Evolutionary conservation across 2,329 filamentous ascomycete genomes (phyloP).

Genomic region (Sclerotinia glacialis): DNA sequence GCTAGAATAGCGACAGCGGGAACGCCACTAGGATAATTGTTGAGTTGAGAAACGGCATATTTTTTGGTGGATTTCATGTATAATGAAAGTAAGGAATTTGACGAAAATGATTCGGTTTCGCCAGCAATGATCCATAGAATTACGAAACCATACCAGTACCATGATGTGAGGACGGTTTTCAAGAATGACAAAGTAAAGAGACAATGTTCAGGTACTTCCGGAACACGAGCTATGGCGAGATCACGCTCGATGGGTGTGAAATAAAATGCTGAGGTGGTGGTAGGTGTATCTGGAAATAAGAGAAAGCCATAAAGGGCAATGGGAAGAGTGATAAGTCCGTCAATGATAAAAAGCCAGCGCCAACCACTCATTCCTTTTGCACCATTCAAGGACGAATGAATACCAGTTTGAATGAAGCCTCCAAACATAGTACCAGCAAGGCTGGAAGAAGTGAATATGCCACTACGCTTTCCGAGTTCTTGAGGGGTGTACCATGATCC

Average conservation of each 20-base stretch:
- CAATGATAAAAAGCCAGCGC: slow-evolving; percentile 54
- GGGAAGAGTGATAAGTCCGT: slow-evolving; percentile 55
- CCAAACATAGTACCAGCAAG: slow-evolving; percentile 60
- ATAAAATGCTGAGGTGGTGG: slow-evolving; percentile 45
- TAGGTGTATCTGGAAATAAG: slow-evolving; percentile 46
- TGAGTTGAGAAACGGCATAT: slow-evolving; percentile 50
- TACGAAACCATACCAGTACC: slow-evolving; percentile 66
- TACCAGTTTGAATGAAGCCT: slow-evolving; percentile 56
- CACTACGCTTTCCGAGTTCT: slow-evolving; percentile 61
- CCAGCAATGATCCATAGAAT: slow-evolving; percentile 68
- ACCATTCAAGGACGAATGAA: slow-evolving; percentile 39
- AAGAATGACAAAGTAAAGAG: slow-evolving; percentile 49
- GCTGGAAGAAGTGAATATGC: slow-evolving; percentile 59
- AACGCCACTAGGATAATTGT: slow-evolving; percentile 54
- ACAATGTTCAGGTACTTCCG: slow-evolving; percentile 43
- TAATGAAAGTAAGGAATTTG: slow-evolving; percentile 56
- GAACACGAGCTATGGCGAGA: slow-evolving; percentile 46
- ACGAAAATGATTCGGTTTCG: slow-evolving; percentile 67
- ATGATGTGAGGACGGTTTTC: slow-evolving; percentile 55
- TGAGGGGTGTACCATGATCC: slow-evolving; percentile 59
- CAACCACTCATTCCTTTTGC: slow-evolving; percentile 49
- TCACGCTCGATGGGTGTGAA: slow-evolving; percentile 43
- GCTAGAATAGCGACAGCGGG: slow-evolving; percentile 49
- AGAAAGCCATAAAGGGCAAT: slow-evolving; percentile 54
- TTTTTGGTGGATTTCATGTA: slow-evolving; percentile 48